Conservation (phyloP, 2,329 filamentous ascomycete species). For the Chaetomiaceae sp. region DNA sequence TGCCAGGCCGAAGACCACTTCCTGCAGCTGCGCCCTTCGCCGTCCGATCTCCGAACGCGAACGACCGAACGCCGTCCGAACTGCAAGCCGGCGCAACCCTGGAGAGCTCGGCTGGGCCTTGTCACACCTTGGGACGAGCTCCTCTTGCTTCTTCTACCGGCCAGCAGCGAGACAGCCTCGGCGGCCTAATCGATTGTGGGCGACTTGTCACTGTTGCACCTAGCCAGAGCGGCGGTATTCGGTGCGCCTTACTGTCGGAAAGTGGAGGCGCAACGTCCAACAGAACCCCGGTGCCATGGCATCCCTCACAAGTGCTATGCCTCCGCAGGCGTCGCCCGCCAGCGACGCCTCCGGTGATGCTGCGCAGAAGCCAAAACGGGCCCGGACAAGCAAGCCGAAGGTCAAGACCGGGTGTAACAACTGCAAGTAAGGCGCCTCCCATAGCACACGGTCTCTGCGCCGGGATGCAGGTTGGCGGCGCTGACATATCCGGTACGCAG, state of each 20-base stretch:
- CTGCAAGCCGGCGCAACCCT: too few relatives aligned
- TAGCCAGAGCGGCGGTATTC: too few relatives aligned
- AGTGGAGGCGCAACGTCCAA: neutral
- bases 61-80: neutral
- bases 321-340: constrained; percentile 5
- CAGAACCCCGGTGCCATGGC: neutral
- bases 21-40: too few relatives aligned
- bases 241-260: neutral
- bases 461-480: constrained; percentile 5
- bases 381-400: constrained; percentile 54
- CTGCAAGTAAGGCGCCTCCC: constrained; percentile 58
- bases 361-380: constrained; percentile 38
- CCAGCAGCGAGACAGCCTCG: too few relatives aligned
- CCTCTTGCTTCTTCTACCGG: too few relatives aligned
- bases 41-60: neutral
- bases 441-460: constrained; percentile 1
- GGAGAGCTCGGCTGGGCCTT: too few relatives aligned
- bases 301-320: constrained; percentile 4
- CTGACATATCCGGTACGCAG: constrained; percentile 34
- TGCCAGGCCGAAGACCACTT: neutral
- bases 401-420: constrained; percentile 64
- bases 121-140: too few relatives aligned
- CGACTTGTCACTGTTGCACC: too few relatives aligned
- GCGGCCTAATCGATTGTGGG: too few relatives aligned
- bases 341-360: constrained; percentile 23